phyloP scores from a whole-genome alignment of 352 stramenopile species.

The Bremia lactucae region DNA sequence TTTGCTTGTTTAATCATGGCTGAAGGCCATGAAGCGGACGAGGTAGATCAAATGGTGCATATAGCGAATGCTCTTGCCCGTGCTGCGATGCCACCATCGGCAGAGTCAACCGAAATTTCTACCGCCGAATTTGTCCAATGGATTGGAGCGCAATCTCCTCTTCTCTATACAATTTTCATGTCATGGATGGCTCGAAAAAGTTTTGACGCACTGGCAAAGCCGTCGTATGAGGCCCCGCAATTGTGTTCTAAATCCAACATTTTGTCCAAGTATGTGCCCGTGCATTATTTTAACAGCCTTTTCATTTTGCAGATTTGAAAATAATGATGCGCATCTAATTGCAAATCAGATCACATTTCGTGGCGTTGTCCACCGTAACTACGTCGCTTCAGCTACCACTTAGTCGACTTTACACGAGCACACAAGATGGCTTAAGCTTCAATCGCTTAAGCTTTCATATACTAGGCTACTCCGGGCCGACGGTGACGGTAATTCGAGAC shows the following conservation, averaged over 20 bases:
- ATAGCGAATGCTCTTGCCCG: conserved; percentile 33
- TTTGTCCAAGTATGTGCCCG: conserved; percentile 39
- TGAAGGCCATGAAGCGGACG: conserved; percentile 22
- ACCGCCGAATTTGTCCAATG: conserved; percentile 57
- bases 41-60: conserved; percentile 18
- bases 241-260: conserved; percentile 62
- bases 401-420: conserved; percentile 67
- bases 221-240: conserved; percentile 35
- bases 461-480: conserved; percentile 65
- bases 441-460: conserved; percentile 78
- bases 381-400: conserved; percentile 48
- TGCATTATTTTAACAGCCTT: too few relatives aligned
- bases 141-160: conserved; percentile 43
- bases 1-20: conserved; percentile 49
- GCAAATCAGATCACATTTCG: conserved; percentile 46
- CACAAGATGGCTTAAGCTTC: conserved; percentile 72
- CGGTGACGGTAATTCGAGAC: conserved; percentile 57
- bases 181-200: conserved; percentile 54
- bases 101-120: conserved; percentile 13
- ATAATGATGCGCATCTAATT: neutral
- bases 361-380: conserved; percentile 44
- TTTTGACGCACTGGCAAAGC: conserved; percentile 37
- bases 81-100: conserved; percentile 24
- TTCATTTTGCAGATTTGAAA: neutral
- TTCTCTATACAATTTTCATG: conserved; percentile 68